phyloP scores from a whole-genome alignment of 768 basidiomycete species.

The Termitomyces sp. region DNA sequence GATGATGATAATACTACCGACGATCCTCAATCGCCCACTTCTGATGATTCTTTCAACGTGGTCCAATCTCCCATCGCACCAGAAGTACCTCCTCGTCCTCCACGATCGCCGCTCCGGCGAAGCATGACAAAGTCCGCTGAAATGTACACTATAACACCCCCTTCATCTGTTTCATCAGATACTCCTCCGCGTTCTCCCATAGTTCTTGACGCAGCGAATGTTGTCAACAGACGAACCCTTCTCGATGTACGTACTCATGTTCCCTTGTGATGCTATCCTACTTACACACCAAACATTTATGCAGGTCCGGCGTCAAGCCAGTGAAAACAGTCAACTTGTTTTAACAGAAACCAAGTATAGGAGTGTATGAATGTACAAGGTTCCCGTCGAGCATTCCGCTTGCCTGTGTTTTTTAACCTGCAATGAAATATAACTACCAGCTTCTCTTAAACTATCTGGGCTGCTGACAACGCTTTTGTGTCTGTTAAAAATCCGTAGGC shows the following conservation, averaged over 20 bases:
- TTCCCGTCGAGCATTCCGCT: background rate
- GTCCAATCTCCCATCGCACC: conserved; percentile 2
- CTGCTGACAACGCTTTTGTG: conserved; percentile 23
- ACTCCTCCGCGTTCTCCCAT: conserved; percentile 20
- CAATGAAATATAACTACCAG: background rate
- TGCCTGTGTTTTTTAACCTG: background rate
- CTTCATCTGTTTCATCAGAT: conserved; percentile 34
- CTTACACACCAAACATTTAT: conserved; percentile 1
- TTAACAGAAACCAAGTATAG: background rate
- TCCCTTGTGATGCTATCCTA: background rate
- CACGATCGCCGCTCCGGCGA: conserved; percentile 14
- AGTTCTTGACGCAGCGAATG: conserved; percentile 17
- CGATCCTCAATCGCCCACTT: conserved; percentile 15
- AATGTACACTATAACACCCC: conserved; percentile 35
- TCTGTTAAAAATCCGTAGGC: conserved; percentile 50
- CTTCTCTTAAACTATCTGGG: conserved; percentile 1
- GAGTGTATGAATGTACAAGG: background rate
- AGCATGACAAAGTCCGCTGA: conserved; percentile 23
- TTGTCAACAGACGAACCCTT: conserved; percentile 27
- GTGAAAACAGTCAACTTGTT: background rate
- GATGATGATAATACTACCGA: conserved; percentile 22
- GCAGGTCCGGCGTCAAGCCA: conserved; percentile 22
- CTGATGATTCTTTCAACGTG: conserved; percentile 3
- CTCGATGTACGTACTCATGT: conserved; percentile 29
- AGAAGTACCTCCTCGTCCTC: conserved; percentile 20